Base-by-base conservation (phyloP, 352 stramenopile species). In the Pseudoperonospora humuli region DNA sequence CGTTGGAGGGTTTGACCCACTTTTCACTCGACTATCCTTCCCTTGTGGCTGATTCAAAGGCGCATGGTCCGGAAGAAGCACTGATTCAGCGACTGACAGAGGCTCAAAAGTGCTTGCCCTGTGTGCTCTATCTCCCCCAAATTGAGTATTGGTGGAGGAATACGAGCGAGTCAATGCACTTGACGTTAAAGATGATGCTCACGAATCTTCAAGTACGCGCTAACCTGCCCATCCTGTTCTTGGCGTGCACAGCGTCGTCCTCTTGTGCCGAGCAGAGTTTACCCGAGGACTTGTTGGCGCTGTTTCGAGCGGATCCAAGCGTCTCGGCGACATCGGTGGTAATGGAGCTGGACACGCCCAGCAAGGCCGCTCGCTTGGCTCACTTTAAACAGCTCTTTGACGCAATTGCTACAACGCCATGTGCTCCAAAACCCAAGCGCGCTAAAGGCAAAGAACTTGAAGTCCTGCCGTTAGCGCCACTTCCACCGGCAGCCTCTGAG, bases 11-110 rank as follows among this genome's bases (percentile, higher is more conserved):
- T 6, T 47, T 91, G 7, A 79, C 75, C 1, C 74, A 87, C 39
- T 83, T 93, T 21, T 88, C 78, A 5, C 51, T 95, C 6, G 76
- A 93, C 39, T 86, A 89, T 41, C 74, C 80, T 23, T 86, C 74
- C 9, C 57, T 92, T 0, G 63, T 95, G 8, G 67, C 74, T 2
- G 75, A 90, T 38, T 53, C 66, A 3, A 84, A 86, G 49, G 63
- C 75, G 4, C 70, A 85, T 21, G 57, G 63, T 31, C 54, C 71
- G 0, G 74, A 89, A 55, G 83, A 93, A 68, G 80, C 83, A n/a
- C 59, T 95, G 23, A 75, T 92, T 15, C 53, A 64, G 23, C 60
- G 70, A 20, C 60, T 95, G 10, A 70, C 56, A 0, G 80, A 93
- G 57, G 81, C 80, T 3, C 75, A 85, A 23, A 85, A 79, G 35